Base-by-base conservation (phyloP, 164 flowering plant genomes). In the Stephania yunnanensis region DNA sequence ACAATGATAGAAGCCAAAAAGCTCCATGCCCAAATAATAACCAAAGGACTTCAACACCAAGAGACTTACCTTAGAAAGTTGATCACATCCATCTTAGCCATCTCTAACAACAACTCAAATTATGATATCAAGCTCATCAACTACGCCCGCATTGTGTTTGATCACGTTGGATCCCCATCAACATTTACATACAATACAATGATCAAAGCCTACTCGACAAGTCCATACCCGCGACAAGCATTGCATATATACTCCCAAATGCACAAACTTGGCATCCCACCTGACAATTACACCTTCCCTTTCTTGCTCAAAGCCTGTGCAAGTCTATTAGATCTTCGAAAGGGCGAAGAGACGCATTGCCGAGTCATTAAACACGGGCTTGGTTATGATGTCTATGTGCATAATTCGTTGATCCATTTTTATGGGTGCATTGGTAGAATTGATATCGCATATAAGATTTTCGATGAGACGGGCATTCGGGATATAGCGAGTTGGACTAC, bases 401-500 rank as follows among this genome's bases (percentile, higher is more conserved):
- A 71, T 50, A 82, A 84, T 46, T 76, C 83, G 5, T 71, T 84
- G 69, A 78, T 84, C 70, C 75, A 78, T 46, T 31, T 82, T 9
- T 84, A 82, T 15, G 84, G 81, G 17, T 75, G 74, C 5, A 74
- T 69, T 66, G 63, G 46, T 31, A 72, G 68, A 42, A 67, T 74
- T 2, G 15, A 48, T n/a, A 8, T 36, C 20, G 85, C 83, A 13
- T 73, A 10, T 46, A 67, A 55, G 30, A 19, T 79, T 4, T 81
- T 83, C 65, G 30, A 75, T 75, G 74, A 67, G 36, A 83, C 78
- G 81, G 22, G 52, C 29, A 45, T 72, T 15, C 61, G 75, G 11
- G 83, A 78, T 63, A 69, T 80, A 9, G 84, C 79, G 10, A 76
- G 77, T 30, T 84, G 86, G 86, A 84, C 86, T 50, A 80, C 79